Conservation (phyloP, 1,284 basidiomycete genomes). For the Irpex sp. region DNA sequence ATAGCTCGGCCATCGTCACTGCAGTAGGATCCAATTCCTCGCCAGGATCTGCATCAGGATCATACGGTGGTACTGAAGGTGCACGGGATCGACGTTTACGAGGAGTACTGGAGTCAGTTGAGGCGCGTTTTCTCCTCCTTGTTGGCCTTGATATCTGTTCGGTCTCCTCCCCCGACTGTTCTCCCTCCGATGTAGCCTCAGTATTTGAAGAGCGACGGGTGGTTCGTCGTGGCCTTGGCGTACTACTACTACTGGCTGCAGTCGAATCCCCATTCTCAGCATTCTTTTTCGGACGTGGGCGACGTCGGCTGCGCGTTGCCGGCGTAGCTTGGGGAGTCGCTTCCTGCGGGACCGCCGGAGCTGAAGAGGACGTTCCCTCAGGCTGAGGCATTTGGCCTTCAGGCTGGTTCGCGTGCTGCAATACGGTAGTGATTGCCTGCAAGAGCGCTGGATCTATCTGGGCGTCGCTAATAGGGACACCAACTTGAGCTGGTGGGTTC, state of each 20-base stretch:
- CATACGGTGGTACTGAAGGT: constrained; percentile 49
- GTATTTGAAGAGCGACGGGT: background rate
- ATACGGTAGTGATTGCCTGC: constrained; percentile 15
- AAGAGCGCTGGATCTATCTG: constrained; percentile 26
- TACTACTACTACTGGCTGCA: background rate
- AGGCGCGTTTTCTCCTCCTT: constrained; percentile 16
- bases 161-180: background rate
- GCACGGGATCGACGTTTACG: constrained; percentile 28
- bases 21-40: constrained; percentile 74
- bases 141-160: background rate
- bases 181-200: background rate
- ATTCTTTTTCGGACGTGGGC: background rate
- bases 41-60: constrained; percentile 58
- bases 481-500: background rate
- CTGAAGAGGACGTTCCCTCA: background rate
- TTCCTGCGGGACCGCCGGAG: background rate
- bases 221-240: background rate
- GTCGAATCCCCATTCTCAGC: background rate
- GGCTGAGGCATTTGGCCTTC: background rate
- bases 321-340: background rate
- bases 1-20: constrained; percentile 74
- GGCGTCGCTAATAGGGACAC: constrained; percentile 12
- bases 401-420: constrained; percentile 11
- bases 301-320: background rate
- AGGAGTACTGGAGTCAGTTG: background rate